Evolutionary conservation across 2,329 filamentous ascomycete genomes (phyloP).

Genomic region (Mycosphaerella sp.): DNA sequence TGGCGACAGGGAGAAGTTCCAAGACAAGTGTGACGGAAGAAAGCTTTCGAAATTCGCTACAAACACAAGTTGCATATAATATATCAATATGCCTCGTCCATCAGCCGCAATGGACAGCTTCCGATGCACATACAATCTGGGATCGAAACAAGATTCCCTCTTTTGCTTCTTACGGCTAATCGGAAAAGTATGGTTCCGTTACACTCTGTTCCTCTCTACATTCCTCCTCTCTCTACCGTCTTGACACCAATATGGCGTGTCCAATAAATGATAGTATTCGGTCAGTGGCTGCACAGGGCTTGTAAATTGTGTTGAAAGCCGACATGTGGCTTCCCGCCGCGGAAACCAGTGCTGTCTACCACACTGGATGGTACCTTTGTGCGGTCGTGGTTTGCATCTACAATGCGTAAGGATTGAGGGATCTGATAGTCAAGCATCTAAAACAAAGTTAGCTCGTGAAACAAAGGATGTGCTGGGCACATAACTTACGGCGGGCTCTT

Average conservation of each 20-base stretch:
- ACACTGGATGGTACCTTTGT: too few relatives aligned
- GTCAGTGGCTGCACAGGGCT: slow-evolving; percentile 19
- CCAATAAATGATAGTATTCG: slow-evolving; percentile 23
- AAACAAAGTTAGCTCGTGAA: slow-evolving; percentile 35
- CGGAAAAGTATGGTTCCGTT: slow-evolving; percentile 10
- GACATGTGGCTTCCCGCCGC: too few relatives aligned
- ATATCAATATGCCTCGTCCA: slow-evolving; percentile 7
- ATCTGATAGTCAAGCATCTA: slow-evolving; percentile 78
- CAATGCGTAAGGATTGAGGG: slow-evolving; percentile 69
- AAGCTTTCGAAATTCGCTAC: slow-evolving; percentile 3
- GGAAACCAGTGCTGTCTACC: too few relatives aligned
- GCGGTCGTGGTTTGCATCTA: slow-evolving; percentile 27
- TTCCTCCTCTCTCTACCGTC: slow-evolving; percentile 2
- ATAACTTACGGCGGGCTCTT: slow-evolving; percentile 97
- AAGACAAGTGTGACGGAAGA: neutral
- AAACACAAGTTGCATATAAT: slow-evolving; percentile 7
- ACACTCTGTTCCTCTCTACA: slow-evolving; percentile 1
- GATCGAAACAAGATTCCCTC: neutral
- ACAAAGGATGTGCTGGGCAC: neutral
- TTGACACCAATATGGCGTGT: slow-evolving; percentile 1
- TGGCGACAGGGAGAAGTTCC: neutral
- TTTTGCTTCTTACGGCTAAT: slow-evolving; percentile 2
- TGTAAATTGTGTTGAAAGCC: slow-evolving; percentile 1
- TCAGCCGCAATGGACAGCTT: neutral
- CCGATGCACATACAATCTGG: slow-evolving; percentile 9